These are phyloP conservation scores for Fusarium gaditjirri DNA, from an alignment of 2,329 filamentous ascomycete species.

Conservation along the genomic window DNA sequence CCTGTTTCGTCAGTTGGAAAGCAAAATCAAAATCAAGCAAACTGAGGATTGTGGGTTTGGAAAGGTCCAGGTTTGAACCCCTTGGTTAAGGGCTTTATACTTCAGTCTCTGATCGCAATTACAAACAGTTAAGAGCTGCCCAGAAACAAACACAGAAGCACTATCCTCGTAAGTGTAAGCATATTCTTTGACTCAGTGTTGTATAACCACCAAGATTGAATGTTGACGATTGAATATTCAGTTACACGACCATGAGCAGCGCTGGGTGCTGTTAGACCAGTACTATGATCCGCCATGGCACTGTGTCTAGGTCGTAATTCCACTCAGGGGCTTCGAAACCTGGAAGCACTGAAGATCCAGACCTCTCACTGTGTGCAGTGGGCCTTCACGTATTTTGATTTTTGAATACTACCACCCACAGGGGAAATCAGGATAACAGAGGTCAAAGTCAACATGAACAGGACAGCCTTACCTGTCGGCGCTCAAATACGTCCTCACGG, in stretches of 20 bases:
- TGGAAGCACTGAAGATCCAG: neutral
- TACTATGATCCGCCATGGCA: neutral
- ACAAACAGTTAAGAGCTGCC: neutral
- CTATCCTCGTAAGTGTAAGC: neutral
- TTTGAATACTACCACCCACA: neutral
- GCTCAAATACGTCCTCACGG: neutral
- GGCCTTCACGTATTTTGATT: neutral
- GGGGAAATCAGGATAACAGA: neutral
- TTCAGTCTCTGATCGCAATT: neutral
- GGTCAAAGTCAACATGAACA: neutral
- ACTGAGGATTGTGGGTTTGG: neutral
- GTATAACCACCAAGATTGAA: neutral
- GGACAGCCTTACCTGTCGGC: too few relatives aligned
- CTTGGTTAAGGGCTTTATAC: neutral
- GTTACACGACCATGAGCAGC: neutral
- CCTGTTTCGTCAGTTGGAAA: neutral
- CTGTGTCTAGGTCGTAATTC: neutral
- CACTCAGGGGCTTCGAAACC: neutral
- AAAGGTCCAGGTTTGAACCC: neutral
- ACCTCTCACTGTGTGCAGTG: too few relatives aligned
- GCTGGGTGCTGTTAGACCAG: too few relatives aligned
- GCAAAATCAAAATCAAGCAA: neutral
- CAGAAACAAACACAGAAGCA: neutral
- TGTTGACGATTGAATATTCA: neutral
- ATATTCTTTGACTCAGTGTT: neutral